Evolutionary conservation across 176 grass and related monocot species (phyloP), one percentile per base, ranked within the genome.

Genomic region (Carex parvula): DNA sequence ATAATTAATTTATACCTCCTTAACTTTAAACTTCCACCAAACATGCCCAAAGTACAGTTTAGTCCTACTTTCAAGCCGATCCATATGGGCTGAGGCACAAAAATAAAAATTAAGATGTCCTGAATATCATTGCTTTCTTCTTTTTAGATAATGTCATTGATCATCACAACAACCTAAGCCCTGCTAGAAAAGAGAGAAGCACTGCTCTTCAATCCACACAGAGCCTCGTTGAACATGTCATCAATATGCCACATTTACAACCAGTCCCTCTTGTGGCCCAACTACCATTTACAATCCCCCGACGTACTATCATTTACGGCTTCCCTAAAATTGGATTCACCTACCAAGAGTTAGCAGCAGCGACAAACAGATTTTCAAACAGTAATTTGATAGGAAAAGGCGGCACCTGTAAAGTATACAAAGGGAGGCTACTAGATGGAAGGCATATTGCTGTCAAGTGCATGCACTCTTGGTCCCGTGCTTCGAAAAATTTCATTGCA

Each of bases 321-420:
- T 73, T 73, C 20, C 70, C 70, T 50, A 73, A 73, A 50, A 73
- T 73, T 50, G 83, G 84, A 37, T 85, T 89, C 65, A 85, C 62
- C 29, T 89, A 84, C 5, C 48, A 66, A 1, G 83, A 85, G 41
- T 84, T 89, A 29, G 83, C 64, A 15, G 56, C 76, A 15, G 83
- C 87, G 24, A 89, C 87, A 1, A 82, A 89, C 14, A 12, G 64
- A 42, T 89, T 89, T 59, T 70, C 87, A 10, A 72, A 44, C 21
- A 60, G 17, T 3, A 97, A 97, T 89, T 88, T 97, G 70, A 86
- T 97, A 39, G 91, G 91, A 24, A 89, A 97, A 88, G 94, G 94
- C 62, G 94, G 91, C 78, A 93, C 88, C 48, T 88, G 91, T 10
- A 91, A 91, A 16, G 94, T 97, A 32, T 91, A 97, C 64, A 90